Evolutionary conservation across 495 filamentous ascomycete species (phyloP), one percentile per base, ranked within the genome.

Genomic region (Talaromyces stipitatus): DNA sequence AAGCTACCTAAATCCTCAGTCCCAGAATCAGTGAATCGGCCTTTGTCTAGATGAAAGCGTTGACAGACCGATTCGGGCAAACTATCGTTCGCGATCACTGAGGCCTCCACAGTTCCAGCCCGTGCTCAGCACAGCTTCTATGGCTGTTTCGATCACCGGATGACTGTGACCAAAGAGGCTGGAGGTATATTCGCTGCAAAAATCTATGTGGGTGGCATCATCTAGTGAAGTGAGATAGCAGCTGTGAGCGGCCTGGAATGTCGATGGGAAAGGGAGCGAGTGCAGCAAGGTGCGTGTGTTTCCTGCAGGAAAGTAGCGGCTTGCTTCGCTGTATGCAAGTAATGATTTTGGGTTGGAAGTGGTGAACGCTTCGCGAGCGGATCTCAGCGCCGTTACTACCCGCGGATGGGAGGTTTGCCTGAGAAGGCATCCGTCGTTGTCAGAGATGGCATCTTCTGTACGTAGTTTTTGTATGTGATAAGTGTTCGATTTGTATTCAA

Each of bases 151-250:
- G 59, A 81, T 77, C 1, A 59, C 55, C 0, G 69, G 66, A 38
- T 79, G 61, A 1, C 75, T 76, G 61, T 79, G 76, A 0, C 77
- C 76, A 53, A 67, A 78, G 2, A 80, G 57, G 16, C 71, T 73
- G 6, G 75, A 76, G 1, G 71, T 74, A 47, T 68, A 69, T 53
- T 78, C 76, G 6, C 67, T 64, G 1, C 76, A 62, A 27, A 77
- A 69, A 52, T 80, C 76, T 10, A 70, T 60, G 51, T 72, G 81
- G 41, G 41, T 46, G 10, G 7, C 7, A 46, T n/a, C 20, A 16
- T 46, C 41, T n/a, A 46, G 4, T 11, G 41, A 46, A 46, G 41
- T 46, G 41, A 46, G 41, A 46, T 46, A 46, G 41, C 41, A 46
- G 16, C 41, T 46, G 16, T 46, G 41, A 46, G 41, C 41, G 8